Percentiles rank a stretch among this genome's conserved stretches.
These are phyloP conservation scores for Tuber microsphaerosporum DNA, from an alignment of 495 filamentous ascomycete genomes.

Conservation along the genomic window DNA sequence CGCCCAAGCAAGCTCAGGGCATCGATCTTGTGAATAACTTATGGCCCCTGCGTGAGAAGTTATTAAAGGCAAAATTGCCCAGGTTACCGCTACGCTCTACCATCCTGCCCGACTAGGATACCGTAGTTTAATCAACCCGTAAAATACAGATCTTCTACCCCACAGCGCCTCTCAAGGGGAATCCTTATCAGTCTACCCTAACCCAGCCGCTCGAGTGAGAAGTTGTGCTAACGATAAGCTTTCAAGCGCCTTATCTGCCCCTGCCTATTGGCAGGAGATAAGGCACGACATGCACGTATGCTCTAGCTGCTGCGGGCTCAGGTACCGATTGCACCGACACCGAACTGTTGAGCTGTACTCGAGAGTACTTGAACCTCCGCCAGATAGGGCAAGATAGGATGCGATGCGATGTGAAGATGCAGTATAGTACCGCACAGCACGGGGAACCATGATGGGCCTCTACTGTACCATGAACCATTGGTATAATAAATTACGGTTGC, in stretches of 20 bases:
- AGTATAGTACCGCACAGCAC: neutral
- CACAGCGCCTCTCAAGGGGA: neutral
- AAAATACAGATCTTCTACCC: neutral
- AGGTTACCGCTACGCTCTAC: neutral
- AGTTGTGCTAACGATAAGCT: neutral
- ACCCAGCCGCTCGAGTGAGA: neutral
- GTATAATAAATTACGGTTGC: neutral
- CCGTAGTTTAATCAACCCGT: neutral
- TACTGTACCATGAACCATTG: neutral
- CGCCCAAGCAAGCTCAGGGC: conserved; percentile 44
- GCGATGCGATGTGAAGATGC: neutral
- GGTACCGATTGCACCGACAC: neutral
- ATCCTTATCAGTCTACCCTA: neutral
- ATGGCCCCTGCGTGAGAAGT: conserved; percentile 46
- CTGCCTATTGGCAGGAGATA: neutral
- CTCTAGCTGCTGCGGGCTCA: neutral
- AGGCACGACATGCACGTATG: neutral
- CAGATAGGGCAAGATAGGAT: neutral
- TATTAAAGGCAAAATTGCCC: conserved; percentile 44
- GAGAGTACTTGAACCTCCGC: no score
- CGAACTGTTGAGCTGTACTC: neutral
- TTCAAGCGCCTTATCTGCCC: neutral
- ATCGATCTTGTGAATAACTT: conserved; percentile 43
- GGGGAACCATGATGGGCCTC: neutral
- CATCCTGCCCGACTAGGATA: neutral